These are phyloP conservation scores for Aspergillus hancockii DNA, from an alignment of 495 filamentous ascomycete species.

Conservation along the genomic window DNA sequence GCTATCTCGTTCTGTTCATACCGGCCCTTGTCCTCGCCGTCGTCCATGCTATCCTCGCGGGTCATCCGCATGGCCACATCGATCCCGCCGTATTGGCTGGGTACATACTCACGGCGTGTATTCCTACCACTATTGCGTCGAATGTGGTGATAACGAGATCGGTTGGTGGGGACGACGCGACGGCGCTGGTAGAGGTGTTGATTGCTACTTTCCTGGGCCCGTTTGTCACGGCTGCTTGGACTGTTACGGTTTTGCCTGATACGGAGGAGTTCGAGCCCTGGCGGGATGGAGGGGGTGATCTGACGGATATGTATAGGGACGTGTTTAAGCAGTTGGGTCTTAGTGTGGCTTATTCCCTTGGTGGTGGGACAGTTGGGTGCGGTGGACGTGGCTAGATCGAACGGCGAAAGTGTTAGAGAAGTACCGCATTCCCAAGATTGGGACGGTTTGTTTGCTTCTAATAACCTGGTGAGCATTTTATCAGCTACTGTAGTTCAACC, in stretches of 20 bases:
- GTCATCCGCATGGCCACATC: conserved; percentile 41
- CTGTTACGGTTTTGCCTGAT: conserved; percentile 48
- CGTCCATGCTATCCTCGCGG: conserved; percentile 48
- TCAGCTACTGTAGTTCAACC: no score
- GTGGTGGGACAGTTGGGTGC: conserved; percentile 47
- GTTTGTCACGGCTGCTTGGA: conserved; percentile 53
- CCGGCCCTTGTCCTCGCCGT: conserved; percentile 47
- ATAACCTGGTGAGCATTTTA: conserved; percentile 49
- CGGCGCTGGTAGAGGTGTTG: conserved; percentile 55
- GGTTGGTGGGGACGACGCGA: conserved; percentile 56
- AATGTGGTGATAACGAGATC: conserved; percentile 60
- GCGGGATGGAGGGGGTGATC: conserved; percentile 42
- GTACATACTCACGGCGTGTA: conserved; percentile 55
- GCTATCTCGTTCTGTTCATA: conserved; percentile 52
- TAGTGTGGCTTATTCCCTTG: conserved; percentile 50
- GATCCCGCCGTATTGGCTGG: conserved; percentile 54
- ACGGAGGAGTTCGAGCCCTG: conserved; percentile 45
- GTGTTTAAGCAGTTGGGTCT: conserved; percentile 55
- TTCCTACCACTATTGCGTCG: conserved; percentile 59
- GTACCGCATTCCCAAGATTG: conserved; percentile 47
- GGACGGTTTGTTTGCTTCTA: conserved; percentile 47
- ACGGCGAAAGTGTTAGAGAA: conserved; percentile 41
- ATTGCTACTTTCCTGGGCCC: conserved; percentile 56
- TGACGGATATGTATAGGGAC: conserved; percentile 51
- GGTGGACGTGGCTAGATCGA: conserved; percentile 49